These are phyloP conservation scores for Candida corydali DNA, from an alignment of 805 yeast genomes.

Conservation along the genomic window DNA sequence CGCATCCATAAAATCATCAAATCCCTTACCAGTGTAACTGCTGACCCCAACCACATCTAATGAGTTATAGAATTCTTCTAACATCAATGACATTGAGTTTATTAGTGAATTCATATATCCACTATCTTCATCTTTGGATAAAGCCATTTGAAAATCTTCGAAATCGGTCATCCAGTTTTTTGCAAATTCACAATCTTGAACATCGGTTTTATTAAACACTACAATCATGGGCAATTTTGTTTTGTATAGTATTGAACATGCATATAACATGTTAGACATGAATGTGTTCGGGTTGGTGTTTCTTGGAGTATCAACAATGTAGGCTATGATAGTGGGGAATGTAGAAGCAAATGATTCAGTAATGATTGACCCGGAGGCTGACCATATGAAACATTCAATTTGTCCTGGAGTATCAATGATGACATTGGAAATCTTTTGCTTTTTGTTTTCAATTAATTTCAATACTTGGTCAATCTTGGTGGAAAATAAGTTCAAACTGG, in stretches of 20 bases:
- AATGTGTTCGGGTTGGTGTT: slow-evolving; percentile 93
- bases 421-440: slow-evolving; percentile 55
- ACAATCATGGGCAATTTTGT: slow-evolving; percentile 95
- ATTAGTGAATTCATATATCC: slow-evolving; percentile 94
- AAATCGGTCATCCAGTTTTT: slow-evolving; percentile 97
- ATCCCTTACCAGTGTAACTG: slow-evolving; percentile 89
- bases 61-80: slow-evolving; percentile 93
- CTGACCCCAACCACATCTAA: slow-evolving; percentile 92
- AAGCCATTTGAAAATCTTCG: slow-evolving; percentile 81
- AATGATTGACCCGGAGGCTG: slow-evolving; percentile 93
- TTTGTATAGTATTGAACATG: slow-evolving; percentile 93
- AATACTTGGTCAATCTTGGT: slow-evolving; percentile 97
- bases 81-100: slow-evolving; percentile 91
- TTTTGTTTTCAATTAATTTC: slow-evolving; percentile 74
- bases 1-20: slow-evolving; percentile 82
- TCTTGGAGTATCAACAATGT: slow-evolving; percentile 94
- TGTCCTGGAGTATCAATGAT: slow-evolving; percentile 98
- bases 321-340: slow-evolving; percentile 93
- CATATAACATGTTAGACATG: slow-evolving; percentile 97
- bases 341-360: slow-evolving; percentile 96
- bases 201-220: slow-evolving; percentile 94
- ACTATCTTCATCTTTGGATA: slow-evolving; percentile 66
- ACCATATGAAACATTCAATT: slow-evolving; percentile 97
- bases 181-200: slow-evolving; percentile 78
- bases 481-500: slow-evolving; percentile 84